phyloP scores from a whole-genome alignment of 108 stramenopile species.

The Cyclotella sp. region DNA sequence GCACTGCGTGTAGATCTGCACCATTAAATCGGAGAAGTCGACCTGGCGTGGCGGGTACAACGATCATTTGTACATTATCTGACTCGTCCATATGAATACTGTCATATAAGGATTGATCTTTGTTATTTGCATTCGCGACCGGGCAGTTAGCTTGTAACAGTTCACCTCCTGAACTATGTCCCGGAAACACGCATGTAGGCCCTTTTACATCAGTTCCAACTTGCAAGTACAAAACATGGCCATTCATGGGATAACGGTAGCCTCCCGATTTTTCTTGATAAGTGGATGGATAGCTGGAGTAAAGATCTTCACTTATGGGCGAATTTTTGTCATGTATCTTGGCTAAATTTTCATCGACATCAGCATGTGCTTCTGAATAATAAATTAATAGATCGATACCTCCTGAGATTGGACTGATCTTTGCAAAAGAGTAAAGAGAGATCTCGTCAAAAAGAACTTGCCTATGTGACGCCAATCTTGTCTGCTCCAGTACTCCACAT shows the following conservation, averaged over 20 bases:
- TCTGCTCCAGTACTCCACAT: conserved; percentile 82
- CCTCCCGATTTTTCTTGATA: conserved; percentile 17
- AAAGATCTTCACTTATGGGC: background rate
- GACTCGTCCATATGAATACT: conserved; percentile 1
- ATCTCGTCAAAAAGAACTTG: background rate
- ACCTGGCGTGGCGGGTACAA: conserved; percentile 70
- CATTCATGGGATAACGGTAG: conserved; percentile 64
- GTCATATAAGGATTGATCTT: background rate
- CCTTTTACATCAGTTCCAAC: conserved; percentile 68
- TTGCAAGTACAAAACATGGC: conserved; percentile 79
- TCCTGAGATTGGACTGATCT: background rate
- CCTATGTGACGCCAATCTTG: conserved; percentile 70
- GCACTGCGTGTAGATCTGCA: conserved; percentile 75
- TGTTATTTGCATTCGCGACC: background rate
- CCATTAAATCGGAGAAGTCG: conserved; percentile 78
- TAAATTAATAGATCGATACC: background rate
- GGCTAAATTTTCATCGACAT: conserved; percentile 74
- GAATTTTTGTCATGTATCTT: conserved; percentile 46
- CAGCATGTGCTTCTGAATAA: conserved; percentile 72
- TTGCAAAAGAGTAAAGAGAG: background rate
- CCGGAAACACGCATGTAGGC: conserved; percentile 74
- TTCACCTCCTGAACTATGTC: conserved; percentile 63
- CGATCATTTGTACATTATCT: conserved; percentile 50
- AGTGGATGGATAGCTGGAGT: conserved; percentile 42
- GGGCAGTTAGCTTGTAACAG: conserved; percentile 29